These are phyloP conservation scores for Aspergillus sp. DNA, from an alignment of 2,329 filamentous ascomycete genomes.

Conservation along the genomic window DNA sequence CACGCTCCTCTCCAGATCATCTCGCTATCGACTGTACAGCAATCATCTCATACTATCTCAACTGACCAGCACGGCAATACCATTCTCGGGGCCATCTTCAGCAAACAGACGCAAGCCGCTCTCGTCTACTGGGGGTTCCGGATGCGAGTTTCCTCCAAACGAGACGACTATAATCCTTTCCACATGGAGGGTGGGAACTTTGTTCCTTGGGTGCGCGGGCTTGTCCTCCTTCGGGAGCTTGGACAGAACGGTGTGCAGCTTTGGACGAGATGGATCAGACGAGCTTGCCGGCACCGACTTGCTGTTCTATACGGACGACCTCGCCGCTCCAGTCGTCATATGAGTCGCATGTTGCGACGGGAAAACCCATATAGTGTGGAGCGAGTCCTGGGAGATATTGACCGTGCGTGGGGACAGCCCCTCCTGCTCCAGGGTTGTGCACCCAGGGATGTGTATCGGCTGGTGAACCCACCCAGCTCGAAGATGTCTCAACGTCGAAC, in stretches of 20 bases:
- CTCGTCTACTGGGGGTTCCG: constrained; percentile 55
- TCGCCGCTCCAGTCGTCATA: constrained; percentile 30
- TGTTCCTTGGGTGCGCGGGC: constrained; percentile 42
- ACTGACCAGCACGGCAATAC: constrained; percentile 19
- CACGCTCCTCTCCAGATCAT: constrained; percentile 14
- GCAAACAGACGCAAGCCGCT: constrained; percentile 45
- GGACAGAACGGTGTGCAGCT: constrained; percentile 39
- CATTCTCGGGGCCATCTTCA: constrained; percentile 46
- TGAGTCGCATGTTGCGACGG: constrained; percentile 40
- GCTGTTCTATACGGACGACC: constrained; percentile 38
- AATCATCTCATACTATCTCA: background rate
- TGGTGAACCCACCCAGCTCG: constrained; percentile 18
- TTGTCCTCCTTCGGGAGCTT: constrained; percentile 42
- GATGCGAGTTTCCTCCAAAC: constrained; percentile 27
- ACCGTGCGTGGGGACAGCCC: constrained; percentile 36
- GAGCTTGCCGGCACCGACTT: constrained; percentile 40
- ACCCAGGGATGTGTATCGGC: constrained; percentile 18
- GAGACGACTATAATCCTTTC: constrained; percentile 22
- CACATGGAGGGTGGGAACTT: constrained; percentile 26
- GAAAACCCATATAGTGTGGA: constrained; percentile 37
- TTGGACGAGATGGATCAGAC: constrained; percentile 29
- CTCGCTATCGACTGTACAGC: constrained; percentile 8
- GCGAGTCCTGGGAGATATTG: constrained; percentile 35
- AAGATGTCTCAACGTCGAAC: constrained; percentile 7
- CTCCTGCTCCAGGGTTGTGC: constrained; percentile 32